Evolutionary conservation across 2,329 filamentous ascomycete species (phyloP), one percentile per base, ranked within the genome.

Genomic region (Didymella segeticola): DNA sequence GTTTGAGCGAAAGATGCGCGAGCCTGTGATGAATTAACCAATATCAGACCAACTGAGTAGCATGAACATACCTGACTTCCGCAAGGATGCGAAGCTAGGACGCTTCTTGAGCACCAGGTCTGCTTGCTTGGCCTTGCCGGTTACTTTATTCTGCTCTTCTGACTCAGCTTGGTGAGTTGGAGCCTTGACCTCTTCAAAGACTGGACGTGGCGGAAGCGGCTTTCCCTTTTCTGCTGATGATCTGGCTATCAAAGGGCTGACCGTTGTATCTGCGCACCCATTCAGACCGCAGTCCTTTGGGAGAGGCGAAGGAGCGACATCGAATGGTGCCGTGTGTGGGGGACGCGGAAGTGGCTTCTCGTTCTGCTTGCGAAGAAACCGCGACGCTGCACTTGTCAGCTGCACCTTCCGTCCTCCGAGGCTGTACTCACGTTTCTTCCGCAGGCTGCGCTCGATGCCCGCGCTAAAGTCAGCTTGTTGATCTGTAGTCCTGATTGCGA

Each of bases 341-440:
- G 37, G 17, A 47, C 11, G 12, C 23, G 47, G 47, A 3, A 42
- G 25, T 14, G n/a, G 11, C 25, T 47, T 50, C 7, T 51, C 42
- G 6, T 9, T 17, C n/a, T 41, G 41, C 6, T 27, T 20, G 10
- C 38, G 29, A 22, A 56, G 45, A 33, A 52, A 41, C 1, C 30
- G 26, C 2, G 58, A 61, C 19, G 60, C 60, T 67, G 31, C 17
- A 12, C 11, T 12, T 10, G 33, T 56, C 25, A 60, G 46, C 17
- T 8, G 15, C 38, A 11, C 2, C 1, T n/a, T 11, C 12, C 3
- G 37, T 14, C 5, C 5, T n/a, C 5, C 12, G 22, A 9, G 15
- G 37, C 9, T 17, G 12, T 8, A 41, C 54, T 27, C 53, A 67
- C 66, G 36, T 41, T 66, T 66, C 41, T 59, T 60, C 15, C 54